Percentiles rank a stretch among this genome's conserved stretches.
These are phyloP conservation scores for Ogataea pini DNA, from an alignment of 805 yeast species.

Conservation along the genomic window DNA sequence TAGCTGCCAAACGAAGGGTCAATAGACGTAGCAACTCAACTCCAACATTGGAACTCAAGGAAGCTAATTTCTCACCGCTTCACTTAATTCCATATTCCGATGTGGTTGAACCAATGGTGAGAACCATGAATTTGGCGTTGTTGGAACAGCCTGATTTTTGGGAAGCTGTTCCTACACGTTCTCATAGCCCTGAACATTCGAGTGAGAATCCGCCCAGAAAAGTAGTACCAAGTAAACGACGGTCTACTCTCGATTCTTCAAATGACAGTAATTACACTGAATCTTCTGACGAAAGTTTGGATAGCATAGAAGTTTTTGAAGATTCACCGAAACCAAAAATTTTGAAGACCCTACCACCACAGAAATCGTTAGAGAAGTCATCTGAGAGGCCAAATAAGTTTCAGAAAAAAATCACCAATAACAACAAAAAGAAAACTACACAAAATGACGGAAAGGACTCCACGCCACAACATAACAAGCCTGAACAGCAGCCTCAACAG, in stretches of 20 bases:
- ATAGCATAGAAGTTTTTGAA: neutral
- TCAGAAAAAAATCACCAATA: neutral
- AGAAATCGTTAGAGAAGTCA: neutral
- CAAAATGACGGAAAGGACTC: too few relatives aligned
- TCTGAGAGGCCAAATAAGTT: too few relatives aligned
- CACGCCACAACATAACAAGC: too few relatives aligned
- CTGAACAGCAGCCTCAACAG: too few relatives aligned
- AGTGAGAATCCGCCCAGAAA: neutral
- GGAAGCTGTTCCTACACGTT: neutral
- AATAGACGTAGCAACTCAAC: neutral
- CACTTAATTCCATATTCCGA: neutral
- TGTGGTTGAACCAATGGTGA: conserved; percentile 1
- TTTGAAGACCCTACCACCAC: neutral
- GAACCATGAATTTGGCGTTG: neutral
- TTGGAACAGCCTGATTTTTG: conserved; percentile 6
- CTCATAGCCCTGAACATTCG: neutral
- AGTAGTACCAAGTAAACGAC: neutral
- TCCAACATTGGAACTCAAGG: neutral
- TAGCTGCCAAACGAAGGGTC: neutral
- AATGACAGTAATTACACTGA: neutral
- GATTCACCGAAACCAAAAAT: neutral
- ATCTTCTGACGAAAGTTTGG: neutral
- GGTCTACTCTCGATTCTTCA: neutral
- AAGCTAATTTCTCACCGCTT: neutral
- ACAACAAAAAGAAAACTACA: neutral